Evolutionary conservation across 495 filamentous ascomycete genomes (phyloP), one percentile per base, ranked within the genome.

Genomic region (Penicillium longicatenatum): DNA sequence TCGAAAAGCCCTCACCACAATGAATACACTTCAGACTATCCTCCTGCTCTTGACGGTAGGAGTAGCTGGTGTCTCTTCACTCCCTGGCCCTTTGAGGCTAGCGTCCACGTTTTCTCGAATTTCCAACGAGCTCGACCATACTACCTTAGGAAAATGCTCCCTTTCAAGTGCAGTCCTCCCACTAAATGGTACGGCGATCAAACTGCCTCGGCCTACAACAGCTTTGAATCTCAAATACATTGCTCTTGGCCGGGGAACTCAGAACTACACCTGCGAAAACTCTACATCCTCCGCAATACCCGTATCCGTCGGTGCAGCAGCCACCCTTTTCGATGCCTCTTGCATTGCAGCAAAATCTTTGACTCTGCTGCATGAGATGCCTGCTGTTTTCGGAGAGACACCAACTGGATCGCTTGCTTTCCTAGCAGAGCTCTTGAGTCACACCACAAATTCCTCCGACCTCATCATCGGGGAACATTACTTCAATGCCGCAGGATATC

Each of bases 251-350:
- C 85, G 85, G 31, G 89, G 89, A 52, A 85, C 87, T 58, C 89
- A 92, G 63, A 92, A 92, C 76, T 92, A 92, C 76, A 88, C 83
- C 24, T 92, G 89, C 68, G 55, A 63, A 20, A 41, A 42, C 16
- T 42, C 50, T 29, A 39, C 20, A 9, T 39, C 35, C 41, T 22
- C 37, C 6, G 55, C 65, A 17, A 43, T 59, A 14, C 71, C 82
- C 4, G 55, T 60, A 2, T 68, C 82, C 24, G 66, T 71, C 37
- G 89, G 89, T 22, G 89, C 89, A 24, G 72, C 85, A 17, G 90
- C 90, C 12, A 84, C 83, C 4, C 82, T 91, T 35, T 87, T 86
- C 70, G 85, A 89, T 52, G 77, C 77, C 57, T 86, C 62, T 67
- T 87, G 69, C 75, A 69, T 26, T 67, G 78, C 37, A 60, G 74